Base-by-base conservation (phyloP, 257 asterid species). In the Sherardia arvensis region DNA sequence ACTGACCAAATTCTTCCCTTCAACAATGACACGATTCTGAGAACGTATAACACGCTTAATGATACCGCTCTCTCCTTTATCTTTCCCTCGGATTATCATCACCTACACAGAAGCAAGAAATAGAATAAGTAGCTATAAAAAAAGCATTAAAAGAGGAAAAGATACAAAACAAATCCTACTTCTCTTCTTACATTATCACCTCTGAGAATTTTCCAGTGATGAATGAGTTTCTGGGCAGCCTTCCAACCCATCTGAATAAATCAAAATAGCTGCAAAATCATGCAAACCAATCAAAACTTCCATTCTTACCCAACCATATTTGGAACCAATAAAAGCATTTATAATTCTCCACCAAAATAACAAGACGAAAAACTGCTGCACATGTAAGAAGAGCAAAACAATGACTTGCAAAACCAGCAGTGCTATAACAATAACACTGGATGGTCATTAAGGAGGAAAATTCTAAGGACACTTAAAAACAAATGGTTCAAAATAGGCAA, bases 11-110 rank as follows among this genome's bases (percentile, higher is more conserved):
- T 93, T 90, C 76, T 93, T 93, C 54, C 97, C 97, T 83, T 87
- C 96, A 10, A 93, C 88, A 59, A 93, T 79, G 47, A 90, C 96
- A 71, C 97, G 96, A 64, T 90, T 93, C 73, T 87, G 97, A 61
- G 97, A 72, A 43, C 90, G 97, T 70, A 93, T 60, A 5, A 87
- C 95, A 51, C 94, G 88, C 81, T 90, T 90, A 64, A 93, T 67
- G 14, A 59, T 21, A 38, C 99, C 99, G 53, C 87, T 77, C 83
- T 85, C 99, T 36, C 99, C 99, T 81, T 76, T 93, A 71, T 90
- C 97, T 76, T 93, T 93, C 36, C 97, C 97, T 69, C 99, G 80
- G 67, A 82, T 87, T 75, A 90, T 83, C 97, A 90, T 80, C n/a
- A 90, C 96, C 99, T 93, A 81, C 71, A 72, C 77, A 51, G 1